These are phyloP conservation scores for Paxillus rubicundulus DNA, from an alignment of 768 basidiomycete species.

Conservation along the genomic window DNA sequence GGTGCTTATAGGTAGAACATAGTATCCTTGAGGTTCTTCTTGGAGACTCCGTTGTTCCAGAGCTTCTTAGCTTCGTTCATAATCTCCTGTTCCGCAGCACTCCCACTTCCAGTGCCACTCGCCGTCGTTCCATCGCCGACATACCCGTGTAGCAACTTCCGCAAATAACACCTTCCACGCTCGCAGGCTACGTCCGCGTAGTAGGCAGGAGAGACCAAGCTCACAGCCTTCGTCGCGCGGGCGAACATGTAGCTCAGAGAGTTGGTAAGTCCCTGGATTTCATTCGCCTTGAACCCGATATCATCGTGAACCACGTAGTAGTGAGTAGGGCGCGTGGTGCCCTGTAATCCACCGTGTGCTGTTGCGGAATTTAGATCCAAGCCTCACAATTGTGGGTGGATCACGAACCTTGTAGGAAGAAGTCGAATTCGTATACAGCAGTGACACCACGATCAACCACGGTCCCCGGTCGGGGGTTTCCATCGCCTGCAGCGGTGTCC, in stretches of 20 bases:
- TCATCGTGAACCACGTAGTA: conserved; percentile 58
- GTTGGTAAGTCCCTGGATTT: conserved; percentile 54
- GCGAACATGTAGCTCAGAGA: conserved; percentile 55
- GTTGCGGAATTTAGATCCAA: background rate
- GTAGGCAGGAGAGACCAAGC: conserved; percentile 36
- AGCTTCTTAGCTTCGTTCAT: conserved; percentile 48
- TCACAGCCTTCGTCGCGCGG: conserved; percentile 51
- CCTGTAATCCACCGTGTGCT: conserved; percentile 47
- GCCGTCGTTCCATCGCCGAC: conserved; percentile 24
- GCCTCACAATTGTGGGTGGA: background rate
- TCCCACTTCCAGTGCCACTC: conserved; percentile 34
- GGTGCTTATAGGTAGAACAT: conserved; percentile 70
- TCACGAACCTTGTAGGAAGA: conserved; percentile 48
- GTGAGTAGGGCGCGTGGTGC: conserved; percentile 51
- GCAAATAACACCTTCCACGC: conserved; percentile 51
- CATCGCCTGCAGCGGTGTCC: conserved; percentile 40
- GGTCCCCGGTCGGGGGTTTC: conserved; percentile 52
- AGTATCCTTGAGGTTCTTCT: conserved; percentile 52
- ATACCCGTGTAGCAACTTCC: conserved; percentile 44
- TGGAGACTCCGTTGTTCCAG: conserved; percentile 59
- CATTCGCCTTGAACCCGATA: conserved; percentile 46
- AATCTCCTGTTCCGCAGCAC: conserved; percentile 47
- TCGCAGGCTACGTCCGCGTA: conserved; percentile 53
- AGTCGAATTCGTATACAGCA: conserved; percentile 53
- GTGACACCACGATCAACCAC: conserved; percentile 56